These are phyloP conservation scores for Hypoxylon rubiginosum DNA, from an alignment of 2,329 filamentous ascomycete genomes.

Conservation along the genomic window DNA sequence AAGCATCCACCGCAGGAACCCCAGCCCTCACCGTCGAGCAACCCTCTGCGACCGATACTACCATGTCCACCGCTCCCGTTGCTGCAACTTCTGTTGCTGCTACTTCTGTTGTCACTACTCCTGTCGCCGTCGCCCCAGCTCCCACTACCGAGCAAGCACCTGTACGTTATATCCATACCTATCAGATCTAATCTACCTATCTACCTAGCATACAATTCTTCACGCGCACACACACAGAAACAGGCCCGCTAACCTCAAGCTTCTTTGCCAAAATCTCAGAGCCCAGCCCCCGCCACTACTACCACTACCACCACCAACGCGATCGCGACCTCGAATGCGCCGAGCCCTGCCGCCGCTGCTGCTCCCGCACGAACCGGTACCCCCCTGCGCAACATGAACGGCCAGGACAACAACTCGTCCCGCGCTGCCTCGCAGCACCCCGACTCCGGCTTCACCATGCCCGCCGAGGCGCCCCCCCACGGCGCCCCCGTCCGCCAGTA, in stretches of 20 bases:
- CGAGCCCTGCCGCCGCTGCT: slow-evolving; percentile 17
- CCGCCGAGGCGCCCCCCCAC: slow-evolving; percentile 71
- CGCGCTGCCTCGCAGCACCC: slow-evolving; percentile 70
- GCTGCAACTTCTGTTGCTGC: background rate
- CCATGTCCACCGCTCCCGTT: background rate
- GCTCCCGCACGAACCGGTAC: slow-evolving; percentile 61
- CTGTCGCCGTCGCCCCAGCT: slow-evolving; percentile 19
- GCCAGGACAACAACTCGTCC: slow-evolving; percentile 59
- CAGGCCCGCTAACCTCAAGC: slow-evolving; percentile 33
- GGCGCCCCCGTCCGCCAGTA: slow-evolving; percentile 79
- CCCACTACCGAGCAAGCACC: slow-evolving; percentile 55
- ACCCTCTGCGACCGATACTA: slow-evolving; percentile 8
- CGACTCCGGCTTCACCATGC: slow-evolving; percentile 67
- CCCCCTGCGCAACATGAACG: slow-evolving; percentile 56
- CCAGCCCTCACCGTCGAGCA: slow-evolving; percentile 28
- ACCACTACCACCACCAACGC: slow-evolving; percentile 24
- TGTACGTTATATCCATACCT: slow-evolving; percentile 49
- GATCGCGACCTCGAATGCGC: too few species aligned
- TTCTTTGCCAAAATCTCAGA: slow-evolving; percentile 44
- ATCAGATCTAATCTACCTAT: slow-evolving; percentile 7
- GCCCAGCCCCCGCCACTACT: slow-evolving; percentile 53
- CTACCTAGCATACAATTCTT: background rate
- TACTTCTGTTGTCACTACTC: background rate
- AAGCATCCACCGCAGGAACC: slow-evolving; percentile 12
- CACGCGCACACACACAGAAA: too few species aligned